A percentile compares a stretch with the other conserved stretches of the same genome.
These are phyloP conservation scores for Solanum chmielewskii DNA, from an alignment of 257 asterid species.

Conservation along the genomic window DNA sequence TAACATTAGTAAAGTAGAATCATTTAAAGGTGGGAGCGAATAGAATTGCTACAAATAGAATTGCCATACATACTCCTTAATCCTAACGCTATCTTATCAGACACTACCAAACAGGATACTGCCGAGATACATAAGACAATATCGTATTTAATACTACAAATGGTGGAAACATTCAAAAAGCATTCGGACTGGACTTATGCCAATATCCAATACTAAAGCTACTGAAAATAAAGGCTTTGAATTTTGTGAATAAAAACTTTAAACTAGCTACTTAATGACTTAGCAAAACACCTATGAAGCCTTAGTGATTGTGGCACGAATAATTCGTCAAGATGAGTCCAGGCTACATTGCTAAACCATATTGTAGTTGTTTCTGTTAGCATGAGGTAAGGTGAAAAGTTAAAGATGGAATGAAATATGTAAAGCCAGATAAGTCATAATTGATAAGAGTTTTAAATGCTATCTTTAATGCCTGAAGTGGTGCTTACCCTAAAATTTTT, in stretches of 20 bases:
- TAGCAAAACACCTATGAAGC: not conserved
- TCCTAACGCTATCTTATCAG: not conserved
- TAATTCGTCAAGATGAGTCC: not conserved
- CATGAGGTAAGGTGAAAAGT: not conserved
- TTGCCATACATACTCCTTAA: not conserved
- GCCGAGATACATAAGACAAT: not conserved
- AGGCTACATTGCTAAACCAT: not conserved
- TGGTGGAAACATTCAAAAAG: not conserved
- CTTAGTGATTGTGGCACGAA: not conserved
- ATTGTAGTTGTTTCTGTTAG: not conserved
- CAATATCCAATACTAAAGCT: not conserved
- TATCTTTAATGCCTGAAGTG: not conserved
- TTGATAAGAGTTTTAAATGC: not conserved
- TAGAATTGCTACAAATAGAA: not conserved
- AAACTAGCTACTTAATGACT: not conserved
- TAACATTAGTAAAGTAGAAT: not conserved
- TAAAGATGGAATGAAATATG: not conserved
- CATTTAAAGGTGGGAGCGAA: not conserved
- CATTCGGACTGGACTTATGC: not conserved
- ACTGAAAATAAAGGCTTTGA: not conserved
- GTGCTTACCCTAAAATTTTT: not conserved
- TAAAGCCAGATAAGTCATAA: not conserved
- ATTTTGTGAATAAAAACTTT: not conserved
- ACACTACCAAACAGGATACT: not conserved
- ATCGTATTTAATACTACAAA: not conserved